Evolutionary conservation across 257 asterid species (phyloP), one percentile per base, ranked within the genome.

Genomic region (Echites panduratus): DNA sequence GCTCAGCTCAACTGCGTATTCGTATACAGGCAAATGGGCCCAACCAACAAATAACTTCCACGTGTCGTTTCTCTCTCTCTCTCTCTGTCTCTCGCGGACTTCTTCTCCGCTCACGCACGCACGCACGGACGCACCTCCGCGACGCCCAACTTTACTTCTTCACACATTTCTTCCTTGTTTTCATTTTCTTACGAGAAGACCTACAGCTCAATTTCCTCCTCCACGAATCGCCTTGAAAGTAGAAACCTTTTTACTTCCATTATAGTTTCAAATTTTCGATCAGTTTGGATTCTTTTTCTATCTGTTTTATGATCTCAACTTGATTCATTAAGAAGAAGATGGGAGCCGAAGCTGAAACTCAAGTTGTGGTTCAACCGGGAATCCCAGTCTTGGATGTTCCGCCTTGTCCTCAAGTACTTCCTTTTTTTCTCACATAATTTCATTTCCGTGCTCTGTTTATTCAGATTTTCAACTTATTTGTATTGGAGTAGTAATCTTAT

Each of bases 281-380:
- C n/a, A 32, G 67, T 32, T 62, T 63, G 2, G 3, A 29, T 62
- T 62, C 17, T 27, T 61, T 63, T 63, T 63, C 47, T 35, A 2
- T 27, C 22, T 5, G 5, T 16, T 62, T 63, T 20, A 38, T 38
- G 69, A 64, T 38, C 69, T 64, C 29, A 64, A 38, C 14, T 40
- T 62, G 24, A 17, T 26, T 14, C 7, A 17, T 27, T 17, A 17
- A 63, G 69, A 41, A 41, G 45, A 38, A 48, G 70, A 88, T 87
- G 93, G 90, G 87, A 85, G 97, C 90, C 56, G 96, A 87, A 76
- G 80, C 88, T 50, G 88, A 32, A 32, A 32, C 38, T 32, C 38
- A 85, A 83, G 84, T 90, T 38, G 82, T 83, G 58, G 81, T 87
- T 70, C 86, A 77, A 70, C 76, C 79, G 49, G 85, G 63, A 81